A percentile compares a stretch with the other conserved stretches of the same genome.
Evolutionary conservation across 208 protist species (phyloP).

Genomic region (Leishmania tropica): DNA sequence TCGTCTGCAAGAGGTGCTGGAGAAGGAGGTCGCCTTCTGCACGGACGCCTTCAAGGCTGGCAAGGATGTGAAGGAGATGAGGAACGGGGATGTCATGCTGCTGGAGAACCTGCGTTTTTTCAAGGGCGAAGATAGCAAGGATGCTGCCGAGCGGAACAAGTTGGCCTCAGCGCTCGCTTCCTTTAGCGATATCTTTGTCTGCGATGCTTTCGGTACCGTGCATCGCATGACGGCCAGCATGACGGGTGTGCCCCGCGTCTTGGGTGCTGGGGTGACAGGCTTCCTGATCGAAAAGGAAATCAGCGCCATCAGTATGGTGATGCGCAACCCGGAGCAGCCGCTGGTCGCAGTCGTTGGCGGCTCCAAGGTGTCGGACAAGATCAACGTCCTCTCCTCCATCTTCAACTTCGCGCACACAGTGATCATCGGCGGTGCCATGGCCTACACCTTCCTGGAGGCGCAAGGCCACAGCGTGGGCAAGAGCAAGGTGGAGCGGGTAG

Average conservation of each 20-base stretch:
- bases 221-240: constrained; percentile 98
- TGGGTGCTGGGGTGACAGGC: constrained; percentile 96
- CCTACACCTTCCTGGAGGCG: constrained; percentile 97
- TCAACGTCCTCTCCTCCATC: constrained; percentile 98
- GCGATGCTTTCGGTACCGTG: constrained; percentile 99
- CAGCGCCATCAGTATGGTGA: constrained; percentile 97
- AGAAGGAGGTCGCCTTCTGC: constrained; percentile 59
- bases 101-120: constrained; percentile 99
- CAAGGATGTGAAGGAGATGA: constrained; percentile 66
- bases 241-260: constrained; percentile 87
- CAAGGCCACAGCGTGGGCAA: constrained; percentile 90
- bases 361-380: constrained; percentile 99
- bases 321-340: constrained; percentile 85
- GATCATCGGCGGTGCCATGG: constrained; percentile 99
- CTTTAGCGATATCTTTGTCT: constrained; percentile 98
- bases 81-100: constrained; percentile 95
- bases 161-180: constrained; percentile 90
- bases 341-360: constrained; percentile 97
- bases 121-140: constrained; percentile 97
- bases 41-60: constrained; percentile 56
- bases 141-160: constrained; percentile 58
- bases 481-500: constrained; percentile 95
- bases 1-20: constrained; percentile 91
- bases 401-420: constrained; percentile 98
- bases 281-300: constrained; percentile 99